A percentile compares a stretch with the other conserved stretches of the same genome.
Evolutionary conservation across 495 filamentous ascomycete genomes (phyloP).

Genomic region (Penicillium ochrochloron): DNA sequence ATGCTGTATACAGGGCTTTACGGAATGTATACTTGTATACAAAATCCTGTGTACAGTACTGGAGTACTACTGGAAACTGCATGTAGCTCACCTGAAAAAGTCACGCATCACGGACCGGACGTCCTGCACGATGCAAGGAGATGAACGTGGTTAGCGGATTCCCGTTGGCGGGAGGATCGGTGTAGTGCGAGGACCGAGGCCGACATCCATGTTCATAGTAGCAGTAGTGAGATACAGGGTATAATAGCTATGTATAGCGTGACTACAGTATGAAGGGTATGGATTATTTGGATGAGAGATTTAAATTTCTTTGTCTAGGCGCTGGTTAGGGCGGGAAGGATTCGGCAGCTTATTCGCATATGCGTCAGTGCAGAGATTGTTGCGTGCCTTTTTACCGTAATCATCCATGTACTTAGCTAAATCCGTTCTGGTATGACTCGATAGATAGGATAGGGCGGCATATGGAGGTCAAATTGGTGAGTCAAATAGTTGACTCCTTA

Average conservation of each 20-base stretch:
- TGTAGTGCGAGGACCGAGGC: constrained; percentile 8
- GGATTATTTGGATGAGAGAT: background rate
- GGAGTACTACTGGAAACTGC: background rate
- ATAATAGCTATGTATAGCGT: background rate
- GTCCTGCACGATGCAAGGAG: constrained; percentile 26
- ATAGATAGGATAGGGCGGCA: background rate
- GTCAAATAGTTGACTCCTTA: background rate
- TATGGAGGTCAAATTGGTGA: background rate
- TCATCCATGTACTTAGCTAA: background rate
- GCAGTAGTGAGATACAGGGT: background rate
- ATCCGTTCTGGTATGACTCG: background rate
- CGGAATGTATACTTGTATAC: background rate
- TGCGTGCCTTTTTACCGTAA: constrained; percentile 1
- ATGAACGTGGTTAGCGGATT: constrained; percentile 28
- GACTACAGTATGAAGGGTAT: background rate
- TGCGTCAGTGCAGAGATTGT: background rate
- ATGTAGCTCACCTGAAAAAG: background rate
- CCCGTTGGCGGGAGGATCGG: constrained; percentile 2
- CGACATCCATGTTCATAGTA: background rate
- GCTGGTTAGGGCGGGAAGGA: background rate
- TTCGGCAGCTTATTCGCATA: background rate
- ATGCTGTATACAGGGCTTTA: background rate
- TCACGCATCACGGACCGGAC: background rate
- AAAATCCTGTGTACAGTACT: background rate
- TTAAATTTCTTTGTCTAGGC: constrained; percentile 1